Base-by-base conservation (phyloP, 306 rosid genomes). In the Casuarina cunninghamiana region DNA sequence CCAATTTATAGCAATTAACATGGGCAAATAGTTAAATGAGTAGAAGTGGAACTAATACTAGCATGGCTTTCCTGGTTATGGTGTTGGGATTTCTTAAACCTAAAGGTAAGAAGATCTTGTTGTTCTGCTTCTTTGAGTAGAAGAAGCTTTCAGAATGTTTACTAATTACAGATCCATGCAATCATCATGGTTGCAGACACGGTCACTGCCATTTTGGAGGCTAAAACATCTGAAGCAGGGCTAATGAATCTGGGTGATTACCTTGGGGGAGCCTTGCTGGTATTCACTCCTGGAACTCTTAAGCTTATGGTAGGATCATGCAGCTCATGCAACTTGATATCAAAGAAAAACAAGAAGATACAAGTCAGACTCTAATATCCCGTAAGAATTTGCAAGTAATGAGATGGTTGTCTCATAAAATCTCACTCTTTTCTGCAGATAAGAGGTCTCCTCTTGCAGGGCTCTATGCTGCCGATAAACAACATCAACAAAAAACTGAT, bases 391-490 rank as follows among this genome's bases (percentile, higher is more conserved):
- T 39, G 39, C 10, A 80, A 3, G 49, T 61, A 35, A 32, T 5
- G 13, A 11, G 7, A 54, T 15, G 15, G 10, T 45, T 32, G 55
- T 8, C 4, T 37, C 5, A 4, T 11, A 3, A 74, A 57, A 12
- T 53, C 87, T 79, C 80, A 88, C 90, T 73, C 79, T 72, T 75
- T 84, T 84, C 78, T 73, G 84, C 48, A 88, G 85, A 37, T 13
- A 75, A 3, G 55, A 65, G 74, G 80, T 84, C 48, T 86, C 84
- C 50, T 88, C 92, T 70, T 75, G 84, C 51, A 71, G 37, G 44
- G n/a, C 77, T 61, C 70, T 78, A n/a, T 71, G 26, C 81, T 71
- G 77, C 66, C 32, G 48, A 6, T 13, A 60, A 50, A 60, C 66
- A 60, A 49, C n/a, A 38, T 1, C 2, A 26, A 26, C 32, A 26